Conservation (phyloP, 1,139 yeast species). For the Neolecta irregularis region DNA sequence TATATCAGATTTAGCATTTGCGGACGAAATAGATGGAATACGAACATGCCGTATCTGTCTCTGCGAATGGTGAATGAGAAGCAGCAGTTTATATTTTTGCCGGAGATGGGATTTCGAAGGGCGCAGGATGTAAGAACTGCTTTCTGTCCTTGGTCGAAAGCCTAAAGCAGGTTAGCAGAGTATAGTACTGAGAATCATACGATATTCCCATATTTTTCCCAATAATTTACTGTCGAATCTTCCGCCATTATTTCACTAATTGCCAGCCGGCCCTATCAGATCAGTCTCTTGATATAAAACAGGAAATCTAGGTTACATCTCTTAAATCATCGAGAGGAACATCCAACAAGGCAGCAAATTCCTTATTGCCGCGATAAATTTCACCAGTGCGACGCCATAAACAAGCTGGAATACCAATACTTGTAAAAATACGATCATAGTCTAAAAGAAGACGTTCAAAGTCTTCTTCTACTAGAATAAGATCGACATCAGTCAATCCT, state of each 20-base stretch:
- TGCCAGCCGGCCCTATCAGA: constrained; percentile 83
- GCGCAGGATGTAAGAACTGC: constrained; percentile 89
- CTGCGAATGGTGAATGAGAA: constrained; percentile 88
- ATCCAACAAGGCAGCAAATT: constrained; percentile 90
- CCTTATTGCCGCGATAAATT: constrained; percentile 87
- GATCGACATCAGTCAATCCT: constrained; percentile 77
- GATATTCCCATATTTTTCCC: constrained; percentile 95
- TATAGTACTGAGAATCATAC: too few species aligned
- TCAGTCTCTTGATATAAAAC: too few species aligned
- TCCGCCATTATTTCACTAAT: constrained; percentile 91
- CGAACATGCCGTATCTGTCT: constrained; percentile 81
- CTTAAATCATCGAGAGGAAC: constrained; percentile 80
- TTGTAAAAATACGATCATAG: constrained; percentile 87
- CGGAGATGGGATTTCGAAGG: constrained; percentile 76
- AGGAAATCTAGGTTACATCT: too few species aligned
- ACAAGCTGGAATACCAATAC: constrained; percentile 97
- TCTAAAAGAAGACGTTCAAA: constrained; percentile 88
- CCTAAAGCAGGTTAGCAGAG: too few species aligned
- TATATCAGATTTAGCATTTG: too few species aligned
- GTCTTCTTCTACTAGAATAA: constrained; percentile 82
- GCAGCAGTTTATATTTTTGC: constrained; percentile 38
- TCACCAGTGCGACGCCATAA: constrained; percentile 97
- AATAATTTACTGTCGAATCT: constrained; percentile 92
- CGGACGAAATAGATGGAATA: too few species aligned
- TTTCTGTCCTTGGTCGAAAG: constrained; percentile 89